Base-by-base conservation (phyloP, 1,139 yeast genomes). In the Scheffersomyces illinoinensis region DNA sequence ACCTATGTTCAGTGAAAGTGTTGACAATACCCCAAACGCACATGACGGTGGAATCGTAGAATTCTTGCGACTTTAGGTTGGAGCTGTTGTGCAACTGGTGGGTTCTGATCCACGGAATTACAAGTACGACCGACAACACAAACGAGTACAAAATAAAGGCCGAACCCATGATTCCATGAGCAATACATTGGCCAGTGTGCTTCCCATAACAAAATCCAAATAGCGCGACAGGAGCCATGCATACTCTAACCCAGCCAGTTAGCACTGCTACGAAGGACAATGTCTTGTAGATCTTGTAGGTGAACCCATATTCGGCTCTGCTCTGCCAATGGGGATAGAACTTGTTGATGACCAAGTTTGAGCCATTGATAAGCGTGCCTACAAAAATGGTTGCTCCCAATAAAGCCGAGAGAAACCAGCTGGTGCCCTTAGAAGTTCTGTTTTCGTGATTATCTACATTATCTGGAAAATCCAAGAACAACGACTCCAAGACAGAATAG, bases 111-210 rank as follows among this genome's bases (percentile, higher is more conserved):
- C 89, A 86, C 3, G 95, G 93, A 2, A 88, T 69, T n/a, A 87
- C 82, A 58, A 93, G 79, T 68, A 91, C 88, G 67, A 87, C 71
- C 3, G 86, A 73, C 64, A 91, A 79, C 10, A 91, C 74, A 62
- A 89, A 87, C 7, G 97, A 97, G 71, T 93, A 93, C 4, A 82
- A 75, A 17, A 93, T 83, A 66, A 93, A 93, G 0, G 97, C 89
- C 21, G 92, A 83, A 0, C 98, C 98, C 98, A 93, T 93, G 62
- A 93, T 91, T 6, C 97, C 98, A 72, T 93, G 98, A 0, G 98
- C 98, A 54, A 93, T 84, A 72, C 98, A 93, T 75, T 93, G 98
- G 20, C 98, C 98, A 1, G 67, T 93, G 79, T 77, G 92, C 85
- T 59, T 77, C 71, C 68, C 87, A 85, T 74, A 92, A 85, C 83